These are phyloP conservation scores for Agaricales sp. DNA, from an alignment of 1,284 basidiomycete genomes.

Conservation along the genomic window DNA sequence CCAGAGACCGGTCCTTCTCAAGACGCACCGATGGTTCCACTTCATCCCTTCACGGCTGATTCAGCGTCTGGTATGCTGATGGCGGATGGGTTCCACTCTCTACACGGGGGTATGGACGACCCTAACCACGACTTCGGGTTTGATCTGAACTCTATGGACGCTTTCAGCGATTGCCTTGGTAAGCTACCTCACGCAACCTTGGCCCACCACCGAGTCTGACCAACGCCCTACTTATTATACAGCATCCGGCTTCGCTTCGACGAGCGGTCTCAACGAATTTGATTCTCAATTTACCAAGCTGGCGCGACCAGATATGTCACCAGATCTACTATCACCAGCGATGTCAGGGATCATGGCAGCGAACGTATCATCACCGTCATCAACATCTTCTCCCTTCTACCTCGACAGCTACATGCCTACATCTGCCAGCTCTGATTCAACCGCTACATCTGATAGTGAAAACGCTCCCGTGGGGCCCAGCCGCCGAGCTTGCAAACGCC, in stretches of 20 bases:
- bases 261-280: neutral
- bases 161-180: neutral
- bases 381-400: neutral
- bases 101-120: neutral
- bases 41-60: neutral
- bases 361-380: neutral
- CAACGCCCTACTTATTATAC: neutral
- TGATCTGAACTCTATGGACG: conserved; percentile 1
- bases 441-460: conserved; percentile 2
- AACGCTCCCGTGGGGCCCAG: neutral
- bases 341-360: conserved; percentile 1
- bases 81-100: neutral
- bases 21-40: neutral
- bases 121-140: neutral
- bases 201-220: neutral
- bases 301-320: neutral
- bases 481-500: conserved; percentile 6
- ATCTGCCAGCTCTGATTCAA: conserved; percentile 1
- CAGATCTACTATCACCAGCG: neutral
- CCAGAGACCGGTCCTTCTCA: neutral
- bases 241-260: neutral
- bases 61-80: neutral
- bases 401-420: conserved; percentile 1
- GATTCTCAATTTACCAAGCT: neutral
- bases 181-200: neutral